Base-by-base conservation (phyloP, 257 asterid genomes). In the Linaria vulgaris region DNA sequence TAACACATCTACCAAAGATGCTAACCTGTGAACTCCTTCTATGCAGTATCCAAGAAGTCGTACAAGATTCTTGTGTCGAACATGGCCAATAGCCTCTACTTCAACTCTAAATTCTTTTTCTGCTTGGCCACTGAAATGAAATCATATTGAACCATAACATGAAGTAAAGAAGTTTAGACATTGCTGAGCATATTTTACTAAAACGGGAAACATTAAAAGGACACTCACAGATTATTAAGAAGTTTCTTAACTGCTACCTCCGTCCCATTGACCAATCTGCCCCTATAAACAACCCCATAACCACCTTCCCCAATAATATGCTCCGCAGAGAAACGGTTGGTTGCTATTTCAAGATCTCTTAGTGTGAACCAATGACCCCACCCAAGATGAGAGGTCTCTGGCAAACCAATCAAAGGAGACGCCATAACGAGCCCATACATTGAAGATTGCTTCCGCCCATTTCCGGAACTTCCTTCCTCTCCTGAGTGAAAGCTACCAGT, bases 351-450 rank as follows among this genome's bases (percentile, higher is more conserved):
- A 56, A 92, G 99, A 74, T 92, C 99, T 72, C 99, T 71, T 27
- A 89, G 97, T 0, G 97, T 89, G 85, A 92, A 92, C 99, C 99
- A 92, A 72, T 89, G 99, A 62, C 99, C 99, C 99, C 99, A 92
- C 25, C 99, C 99, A 61, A 92, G 95, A 72, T 92, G 99, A 48
- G 99, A 92, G 41, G 80, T 43, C 75, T 92, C 99, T 0, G 97
- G 97, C 90, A 92, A 81, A 44, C 99, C 99, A 72, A 80, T 58
- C 48, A 89, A 78, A 70, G 99, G 99, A 56, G 97, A 89, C 1
- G 99, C 74, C 88, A 79, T 77, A 9, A 82, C 75, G 56, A 85
- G 68, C 56, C 92, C 91, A 56, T 88, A 51, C 34, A 27, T 27
- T 5, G 95, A 77, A 59, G 95, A 69, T 12, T 80, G 95, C 65